Percentiles rank a stretch among this genome's conserved stretches.
Conservation (phyloP, 768 basidiomycete genomes). For the Fistulinella prunicolor region DNA sequence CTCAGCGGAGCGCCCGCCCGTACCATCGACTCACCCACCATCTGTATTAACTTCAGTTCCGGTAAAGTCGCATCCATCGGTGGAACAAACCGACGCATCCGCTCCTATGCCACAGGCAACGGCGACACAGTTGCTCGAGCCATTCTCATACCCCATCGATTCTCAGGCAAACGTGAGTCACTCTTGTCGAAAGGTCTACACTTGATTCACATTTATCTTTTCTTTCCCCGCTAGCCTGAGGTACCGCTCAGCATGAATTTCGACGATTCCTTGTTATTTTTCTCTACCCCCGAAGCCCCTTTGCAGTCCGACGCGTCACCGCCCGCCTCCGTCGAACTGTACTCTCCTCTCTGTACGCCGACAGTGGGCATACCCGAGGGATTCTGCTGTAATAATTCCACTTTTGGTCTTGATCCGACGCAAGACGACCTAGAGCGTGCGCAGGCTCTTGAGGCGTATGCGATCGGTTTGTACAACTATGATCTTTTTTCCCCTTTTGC, state of each 20-base stretch:
- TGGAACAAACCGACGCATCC: not conserved
- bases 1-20: conserved; percentile 5
- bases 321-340: not conserved
- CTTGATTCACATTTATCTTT: not conserved
- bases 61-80: conserved; percentile 1
- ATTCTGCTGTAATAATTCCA: conserved; percentile 1
- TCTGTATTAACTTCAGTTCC: conserved; percentile 15
- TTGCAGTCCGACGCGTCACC: not conserved
- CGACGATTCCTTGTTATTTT: conserved; percentile 1
- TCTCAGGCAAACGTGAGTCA: conserved; percentile 10
- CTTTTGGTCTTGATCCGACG: conserved; percentile 1
- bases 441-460: conserved; percentile 30
- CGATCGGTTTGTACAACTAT: conserved; percentile 27
- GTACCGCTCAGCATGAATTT: not conserved
- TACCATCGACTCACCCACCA: conserved; percentile 3
- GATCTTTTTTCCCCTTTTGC: conserved; percentile 22
- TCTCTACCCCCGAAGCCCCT: not conserved
- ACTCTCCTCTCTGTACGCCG: not conserved
- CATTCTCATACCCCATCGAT: not conserved
- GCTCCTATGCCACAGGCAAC: not conserved
- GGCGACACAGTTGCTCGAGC: not conserved
- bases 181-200: not conserved
- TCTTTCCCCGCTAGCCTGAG: not conserved
- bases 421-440: conserved; percentile 24
- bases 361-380: conserved; percentile 1